These are phyloP conservation scores for Dipteronia sinensis DNA, from an alignment of 345 rosid genomes.

Conservation along the genomic window DNA sequence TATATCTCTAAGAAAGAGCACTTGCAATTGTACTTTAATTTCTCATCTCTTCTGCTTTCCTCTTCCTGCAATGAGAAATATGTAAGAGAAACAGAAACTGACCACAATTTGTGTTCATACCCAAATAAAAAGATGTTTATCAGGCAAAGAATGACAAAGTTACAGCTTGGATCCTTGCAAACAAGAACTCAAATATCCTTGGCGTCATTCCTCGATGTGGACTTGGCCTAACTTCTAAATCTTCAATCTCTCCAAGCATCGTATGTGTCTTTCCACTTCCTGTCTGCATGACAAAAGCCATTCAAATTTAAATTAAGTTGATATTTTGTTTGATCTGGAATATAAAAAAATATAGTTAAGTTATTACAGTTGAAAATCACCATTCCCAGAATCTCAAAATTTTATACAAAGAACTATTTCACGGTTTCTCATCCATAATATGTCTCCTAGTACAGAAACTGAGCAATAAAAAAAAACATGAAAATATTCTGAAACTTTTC, in stretches of 20 bases:
- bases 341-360: not conserved
- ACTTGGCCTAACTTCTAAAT: conserved; percentile 81
- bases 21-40: conserved; percentile 82
- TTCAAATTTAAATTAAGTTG: conserved; percentile 1
- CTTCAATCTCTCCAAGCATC: conserved; percentile 87
- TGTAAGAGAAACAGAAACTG: conserved; percentile 1
- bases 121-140: not conserved
- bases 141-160: conserved; percentile 20
- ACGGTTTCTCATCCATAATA: not conserved
- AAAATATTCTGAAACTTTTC: not conserved
- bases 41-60: conserved; percentile 91
- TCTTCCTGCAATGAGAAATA: conserved; percentile 68
- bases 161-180: conserved; percentile 97
- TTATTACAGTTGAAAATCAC: conserved; percentile 1
- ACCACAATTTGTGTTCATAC: not conserved
- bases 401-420: not conserved
- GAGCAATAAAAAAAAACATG: not conserved
- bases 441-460: not conserved
- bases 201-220: conserved; percentile 91
- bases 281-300: conserved; percentile 58
- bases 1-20: conserved; percentile 97
- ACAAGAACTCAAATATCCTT: conserved; percentile 92
- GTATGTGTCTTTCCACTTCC: conserved; percentile 99
- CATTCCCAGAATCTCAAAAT: not conserved
- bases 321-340: not conserved